Evolutionary conservation across 352 stramenopile species (phyloP).

Genomic region (Pilasporangium apinafurcum): DNA sequence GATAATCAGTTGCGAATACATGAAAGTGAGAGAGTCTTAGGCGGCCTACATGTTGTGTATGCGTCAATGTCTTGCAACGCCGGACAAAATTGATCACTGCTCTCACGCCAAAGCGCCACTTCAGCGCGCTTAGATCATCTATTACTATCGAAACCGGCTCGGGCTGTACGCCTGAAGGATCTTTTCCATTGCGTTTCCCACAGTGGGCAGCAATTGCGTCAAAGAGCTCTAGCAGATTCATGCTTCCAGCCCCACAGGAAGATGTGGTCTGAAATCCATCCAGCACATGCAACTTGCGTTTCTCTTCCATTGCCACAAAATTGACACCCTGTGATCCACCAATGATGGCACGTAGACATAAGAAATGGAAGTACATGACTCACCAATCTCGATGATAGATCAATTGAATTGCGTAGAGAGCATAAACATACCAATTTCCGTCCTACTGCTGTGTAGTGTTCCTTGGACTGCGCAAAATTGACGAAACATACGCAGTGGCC

Average conservation of each 20-base stretch:
- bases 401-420: not conserved
- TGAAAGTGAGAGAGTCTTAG: too few relatives aligned
- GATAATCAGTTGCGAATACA: not conserved
- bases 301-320: slow-evolving; percentile 21
- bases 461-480: slow-evolving; percentile 30
- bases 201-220: slow-evolving; percentile 14
- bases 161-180: too few relatives aligned
- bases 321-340: slow-evolving; percentile 36
- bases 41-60: slow-evolving; percentile 25
- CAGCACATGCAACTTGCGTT: slow-evolving; percentile 29
- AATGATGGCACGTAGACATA: not conserved
- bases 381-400: not conserved
- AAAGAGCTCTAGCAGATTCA: slow-evolving; percentile 16
- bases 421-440: slow-evolving; percentile 48
- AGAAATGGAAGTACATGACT: too few relatives aligned
- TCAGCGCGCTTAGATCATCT: slow-evolving; percentile 56
- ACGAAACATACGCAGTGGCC: slow-evolving; percentile 61
- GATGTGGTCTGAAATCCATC: slow-evolving; percentile 19
- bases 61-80: slow-evolving; percentile 56
- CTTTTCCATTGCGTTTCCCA: not conserved
- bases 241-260: not conserved
- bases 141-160: slow-evolving; percentile 40
- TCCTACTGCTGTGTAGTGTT: slow-evolving; percentile 56
- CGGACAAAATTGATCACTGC: slow-evolving; percentile 49
- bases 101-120: slow-evolving; percentile 40